phyloP scores from a whole-genome alignment of 345 rosid species.

The Pelargonium nanum region DNA sequence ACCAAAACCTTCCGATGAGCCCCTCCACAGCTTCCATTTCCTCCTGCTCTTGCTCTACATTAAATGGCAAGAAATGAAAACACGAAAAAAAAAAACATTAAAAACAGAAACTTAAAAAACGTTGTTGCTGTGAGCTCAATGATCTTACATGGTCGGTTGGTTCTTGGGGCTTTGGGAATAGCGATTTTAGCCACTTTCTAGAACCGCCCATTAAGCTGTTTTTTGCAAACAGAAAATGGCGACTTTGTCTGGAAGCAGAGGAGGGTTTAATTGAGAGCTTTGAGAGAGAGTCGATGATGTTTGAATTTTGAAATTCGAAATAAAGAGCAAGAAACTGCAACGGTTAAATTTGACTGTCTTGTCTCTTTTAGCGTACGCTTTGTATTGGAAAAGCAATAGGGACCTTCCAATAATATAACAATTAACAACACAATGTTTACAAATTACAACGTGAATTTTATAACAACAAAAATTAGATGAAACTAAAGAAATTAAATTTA shows the following conservation, averaged over 20 bases:
- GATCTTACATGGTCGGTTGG: neutral
- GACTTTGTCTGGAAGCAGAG: neutral
- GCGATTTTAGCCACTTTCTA: neutral
- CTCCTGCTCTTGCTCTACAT: conserved; percentile 48
- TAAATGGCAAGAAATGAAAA: neutral
- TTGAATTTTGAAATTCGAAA: neutral
- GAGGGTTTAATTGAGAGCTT: neutral
- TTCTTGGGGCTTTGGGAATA: neutral
- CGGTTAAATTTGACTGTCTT: neutral
- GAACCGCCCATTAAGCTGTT: neutral
- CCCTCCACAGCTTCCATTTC: conserved; percentile 88
- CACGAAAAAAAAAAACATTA: neutral
- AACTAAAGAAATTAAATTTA: too few species aligned
- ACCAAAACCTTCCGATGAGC: conserved; percentile 48
- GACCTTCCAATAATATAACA: too few species aligned
- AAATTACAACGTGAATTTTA: too few species aligned
- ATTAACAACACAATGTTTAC: too few species aligned
- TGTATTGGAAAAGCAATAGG: neutral
- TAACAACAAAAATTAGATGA: too few species aligned
- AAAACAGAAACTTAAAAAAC: neutral
- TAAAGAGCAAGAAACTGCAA: neutral
- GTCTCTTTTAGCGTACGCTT: neutral
- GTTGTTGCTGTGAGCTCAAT: too few species aligned
- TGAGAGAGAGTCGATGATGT: neutral
- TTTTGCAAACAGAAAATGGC: neutral